Evolutionary conservation across 2,329 filamentous ascomycete genomes (phyloP), one percentile per base, ranked within the genome.

Genomic region (Alternaria atra): DNA sequence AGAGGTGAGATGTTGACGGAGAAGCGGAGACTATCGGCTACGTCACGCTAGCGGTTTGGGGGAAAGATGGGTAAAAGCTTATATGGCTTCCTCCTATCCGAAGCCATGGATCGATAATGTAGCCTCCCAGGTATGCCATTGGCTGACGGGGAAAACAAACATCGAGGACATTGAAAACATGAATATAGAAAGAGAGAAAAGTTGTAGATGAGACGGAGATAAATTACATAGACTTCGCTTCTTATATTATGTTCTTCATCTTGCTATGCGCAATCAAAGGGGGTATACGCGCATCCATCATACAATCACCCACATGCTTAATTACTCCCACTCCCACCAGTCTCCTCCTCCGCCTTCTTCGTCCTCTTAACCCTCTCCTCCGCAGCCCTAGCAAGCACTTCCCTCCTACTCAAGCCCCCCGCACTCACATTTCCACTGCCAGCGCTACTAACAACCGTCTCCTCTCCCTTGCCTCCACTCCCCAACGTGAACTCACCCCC

Each of bases 331-430:
- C 40, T 54, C 6, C 58, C 71, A 67, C 74, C 75, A 64, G 73
- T 73, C 60, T 74, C 74, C 5, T 74, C 69, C 53, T 81, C 78
- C 47, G 79, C 77, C 66, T 81, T 79, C 63, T 79, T 81, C 68
- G 83, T 78, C 74, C 80, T 88, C 79, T 80, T 82, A 73, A 83
- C 78, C 75, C 82, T 87, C 78, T 91, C 89, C 78, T 93, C 91
- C 0, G 90, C 90, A 5, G 91, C 91, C 55, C 83, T 87, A 0
- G 92, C 92, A 55, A 95, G 82, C 35, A 93, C 86, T 71, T 96
- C 92, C 58, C 93, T 85, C 64, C 91, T 83, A 67, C 83, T 90
- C 77, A 92, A 73, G n/a, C 83, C 80, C 9, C 78, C 80, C n/a
- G 66, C 72, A 6, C 79, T 40, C 66, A 68, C 67, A 47, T 48